Base-by-base conservation (phyloP, 306 rosid species). In the Dryas drummondii region DNA sequence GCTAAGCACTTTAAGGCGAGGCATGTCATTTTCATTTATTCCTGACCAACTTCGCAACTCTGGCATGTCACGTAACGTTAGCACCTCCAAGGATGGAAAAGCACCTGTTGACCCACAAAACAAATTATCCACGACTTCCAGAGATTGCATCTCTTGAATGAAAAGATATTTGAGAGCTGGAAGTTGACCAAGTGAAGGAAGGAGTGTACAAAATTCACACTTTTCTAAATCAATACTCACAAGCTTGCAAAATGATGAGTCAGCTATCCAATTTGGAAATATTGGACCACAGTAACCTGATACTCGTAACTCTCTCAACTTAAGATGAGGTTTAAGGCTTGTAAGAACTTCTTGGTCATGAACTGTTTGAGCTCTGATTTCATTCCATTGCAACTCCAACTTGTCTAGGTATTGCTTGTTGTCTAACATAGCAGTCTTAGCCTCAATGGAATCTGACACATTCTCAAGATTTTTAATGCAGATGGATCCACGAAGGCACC, bases 391-490 rank as follows among this genome's bases (percentile, higher is more conserved):
- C 68, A 80, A 47, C 62, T 62, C 70, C 54, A 80, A 40, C 54
- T 44, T 59, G 15, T 80, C 63, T 68, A 80, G 9, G 67, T 74
- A 61, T 37, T 27, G 32, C 83, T 80, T 80, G 32, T 61, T 10
- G 32, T 61, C 53, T n/a, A 74, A 53, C 76, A 26, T 52, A 7
- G 79, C 72, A 9, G 26, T 45, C 50, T 7, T 6, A 16, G 77
- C 80, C 14, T 80, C 80, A 16, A 2, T 0, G 1, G 0, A 13
- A 19, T 54, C 50, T 9, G 71, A 44, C 54, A 75, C 80, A 80
- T 80, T 80, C 59, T 80, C 84, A 75, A 80, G 80, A 22, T 75
- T 69, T 37, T 54, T 53, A 2, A 80, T 62, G 46, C 79, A 74
- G 2, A 80, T 51, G 40, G 72, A 69, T 55, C 83, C 83, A 0